A percentile compares a stretch with the other conserved stretches of the same genome.
Conservation (phyloP, 495 filamentous ascomycete species). For the Ramalina peruviana region DNA sequence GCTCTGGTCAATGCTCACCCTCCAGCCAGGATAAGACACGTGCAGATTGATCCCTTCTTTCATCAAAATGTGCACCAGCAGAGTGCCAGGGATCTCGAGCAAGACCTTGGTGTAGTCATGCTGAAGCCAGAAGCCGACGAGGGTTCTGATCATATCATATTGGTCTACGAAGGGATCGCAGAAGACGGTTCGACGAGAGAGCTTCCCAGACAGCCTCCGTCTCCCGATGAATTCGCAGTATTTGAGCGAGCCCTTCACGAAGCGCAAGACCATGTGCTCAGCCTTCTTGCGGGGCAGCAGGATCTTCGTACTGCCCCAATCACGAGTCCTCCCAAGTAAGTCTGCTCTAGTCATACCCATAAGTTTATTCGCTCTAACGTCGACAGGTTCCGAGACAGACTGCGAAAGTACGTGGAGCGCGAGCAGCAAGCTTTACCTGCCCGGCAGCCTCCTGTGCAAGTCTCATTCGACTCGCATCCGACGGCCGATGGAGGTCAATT, state of each 20-base stretch:
- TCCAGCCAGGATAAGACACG: conserved; percentile 53
- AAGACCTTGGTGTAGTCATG: conserved; percentile 66
- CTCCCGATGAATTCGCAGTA: conserved; percentile 40
- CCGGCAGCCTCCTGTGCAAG: conserved; percentile 58
- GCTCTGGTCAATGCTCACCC: conserved; percentile 67
- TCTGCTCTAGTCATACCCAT: conserved; percentile 10
- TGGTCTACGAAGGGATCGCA: conserved; percentile 68
- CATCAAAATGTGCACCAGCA: conserved; percentile 60
- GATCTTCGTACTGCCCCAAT: conserved; percentile 50
- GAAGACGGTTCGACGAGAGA: conserved; percentile 41
- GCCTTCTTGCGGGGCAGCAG: conserved; percentile 56
- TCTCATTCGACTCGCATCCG: conserved; percentile 33
- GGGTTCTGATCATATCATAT: conserved; percentile 49
- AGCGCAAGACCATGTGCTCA: conserved; percentile 55
- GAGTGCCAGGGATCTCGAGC: conserved; percentile 44
- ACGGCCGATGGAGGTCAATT: conserved; percentile 36
- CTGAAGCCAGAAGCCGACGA: conserved; percentile 54
- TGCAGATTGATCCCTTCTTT: conserved; percentile 75
- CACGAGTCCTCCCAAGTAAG: conserved; percentile 58
- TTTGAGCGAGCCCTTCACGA: conserved; percentile 60
- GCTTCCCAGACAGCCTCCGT: conserved; percentile 50
- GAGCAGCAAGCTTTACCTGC: conserved; percentile 55
- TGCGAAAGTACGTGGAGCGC: conserved; percentile 58
- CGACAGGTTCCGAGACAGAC: conserved; percentile 52
- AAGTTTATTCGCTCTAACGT: conserved; percentile 9